Evolutionary conservation across 805 yeast genomes (phyloP).

Genomic region (Yarrowia porcina): DNA sequence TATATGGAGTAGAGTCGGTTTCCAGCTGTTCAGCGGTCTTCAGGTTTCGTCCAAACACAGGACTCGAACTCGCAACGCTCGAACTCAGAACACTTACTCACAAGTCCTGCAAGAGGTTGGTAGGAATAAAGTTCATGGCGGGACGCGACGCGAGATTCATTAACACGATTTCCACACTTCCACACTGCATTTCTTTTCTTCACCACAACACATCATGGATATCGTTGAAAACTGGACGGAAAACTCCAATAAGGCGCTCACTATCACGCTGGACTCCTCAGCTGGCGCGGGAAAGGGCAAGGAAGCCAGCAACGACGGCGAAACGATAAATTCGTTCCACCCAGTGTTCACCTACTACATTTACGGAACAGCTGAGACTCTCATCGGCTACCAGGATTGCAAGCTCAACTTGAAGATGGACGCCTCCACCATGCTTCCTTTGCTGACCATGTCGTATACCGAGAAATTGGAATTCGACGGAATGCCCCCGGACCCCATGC

Average conservation of each 20-base stretch:
- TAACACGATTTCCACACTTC: not conserved
- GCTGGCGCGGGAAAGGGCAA: slow-evolving; percentile 29
- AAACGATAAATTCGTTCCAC: slow-evolving; percentile 42
- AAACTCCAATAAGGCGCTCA: slow-evolving; percentile 66
- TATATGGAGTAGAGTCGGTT: no score
- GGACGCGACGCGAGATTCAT: slow-evolving; percentile 22
- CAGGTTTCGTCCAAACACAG: no score
- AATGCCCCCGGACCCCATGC: slow-evolving; percentile 53
- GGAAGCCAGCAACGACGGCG: not conserved
- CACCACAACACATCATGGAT: not conserved
- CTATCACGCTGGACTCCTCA: slow-evolving; percentile 45
- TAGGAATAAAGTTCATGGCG: not conserved
- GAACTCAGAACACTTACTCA: no score
- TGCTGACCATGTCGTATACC: slow-evolving; percentile 56
- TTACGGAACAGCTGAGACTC: slow-evolving; percentile 85
- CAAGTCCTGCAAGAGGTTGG: no score
- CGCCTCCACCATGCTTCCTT: slow-evolving; percentile 68
- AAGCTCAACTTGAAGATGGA: slow-evolving; percentile 65
- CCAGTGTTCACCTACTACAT: slow-evolving; percentile 90
- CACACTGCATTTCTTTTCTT: not conserved
- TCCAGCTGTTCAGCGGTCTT: no score
- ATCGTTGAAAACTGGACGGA: slow-evolving; percentile 66
- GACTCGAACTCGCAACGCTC: no score
- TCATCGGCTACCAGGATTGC: slow-evolving; percentile 77
- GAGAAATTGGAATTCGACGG: slow-evolving; percentile 46